Base-by-base conservation (phyloP, 805 yeast genomes). In the Tetrapisispora phaffii region DNA sequence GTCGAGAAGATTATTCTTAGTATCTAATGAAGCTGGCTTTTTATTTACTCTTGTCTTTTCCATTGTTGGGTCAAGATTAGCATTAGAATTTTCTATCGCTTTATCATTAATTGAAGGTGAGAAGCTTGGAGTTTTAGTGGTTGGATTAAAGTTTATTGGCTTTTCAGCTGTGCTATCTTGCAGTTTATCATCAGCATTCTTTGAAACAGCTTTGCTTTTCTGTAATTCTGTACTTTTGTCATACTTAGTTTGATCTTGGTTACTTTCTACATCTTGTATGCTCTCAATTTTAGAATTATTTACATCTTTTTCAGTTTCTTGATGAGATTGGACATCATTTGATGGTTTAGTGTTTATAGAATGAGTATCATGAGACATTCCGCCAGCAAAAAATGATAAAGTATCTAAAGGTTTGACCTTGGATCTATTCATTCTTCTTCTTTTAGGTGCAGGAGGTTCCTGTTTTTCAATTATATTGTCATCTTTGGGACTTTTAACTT, bases 311-410 rank as follows among this genome's bases (percentile, higher is more conserved):
- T 12, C 21, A 3, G 33, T 24, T 16, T 3, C 4, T 24, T 3
- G 2, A 17, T 7, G 23, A 19, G 33, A 10, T 5, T n/a, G 9
- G n/a, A 3, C 12, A 7, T 35, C 29, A 9, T 21, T 12, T 7
- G 7, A 13, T 7, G 13, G 17, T 19, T 19, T 6, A 9, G 10
- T 10, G 13, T 28, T 9, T 28, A 10, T 28, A n/a, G 2, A 17
- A 3, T 42, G 22, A 17, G 9, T 31, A 19, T 20, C 17, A 38
- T 17, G 28, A 6, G 41, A 12, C 15, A 42, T 53, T 23, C 72
- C 72, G 26, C 72, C 73, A 4, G 67, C 72, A 53, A 69, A 68
- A 49, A 62, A 67, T 26, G 58, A 58, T 34, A 68, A 50, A 39
- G 67, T 62, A 37, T 67, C 66, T 28, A 69, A 49, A 1, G 69